Conservation (phyloP, 768 basidiomycete genomes). For the Psilocybe tampanensis region DNA sequence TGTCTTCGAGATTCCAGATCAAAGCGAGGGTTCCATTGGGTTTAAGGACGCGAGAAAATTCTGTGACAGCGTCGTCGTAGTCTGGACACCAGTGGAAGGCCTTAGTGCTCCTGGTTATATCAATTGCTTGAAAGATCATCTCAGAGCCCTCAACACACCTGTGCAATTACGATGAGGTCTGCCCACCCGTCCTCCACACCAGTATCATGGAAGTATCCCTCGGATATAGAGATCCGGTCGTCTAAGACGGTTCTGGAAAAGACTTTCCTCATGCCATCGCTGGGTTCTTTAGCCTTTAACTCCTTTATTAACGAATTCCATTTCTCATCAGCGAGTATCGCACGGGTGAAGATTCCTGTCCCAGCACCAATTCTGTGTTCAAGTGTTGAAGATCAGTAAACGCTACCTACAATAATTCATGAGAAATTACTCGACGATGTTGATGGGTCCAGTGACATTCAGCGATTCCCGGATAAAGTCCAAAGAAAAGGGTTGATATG, state of each 20-base stretch:
- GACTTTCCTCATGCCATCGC: constrained; percentile 78
- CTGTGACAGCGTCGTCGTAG: constrained; percentile 67
- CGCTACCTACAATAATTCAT: neutral
- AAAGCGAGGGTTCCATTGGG: constrained; percentile 70
- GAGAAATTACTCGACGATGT: constrained; percentile 68
- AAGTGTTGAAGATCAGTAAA: constrained; percentile 4
- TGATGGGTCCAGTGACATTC: constrained; percentile 41
- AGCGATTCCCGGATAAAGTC: constrained; percentile 57
- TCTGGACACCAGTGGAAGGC: constrained; percentile 96
- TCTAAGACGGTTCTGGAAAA: constrained; percentile 63
- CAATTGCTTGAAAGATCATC: neutral
- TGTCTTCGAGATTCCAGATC: constrained; percentile 92
- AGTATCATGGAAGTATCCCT: constrained; percentile 74
- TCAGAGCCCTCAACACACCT: constrained; percentile 40
- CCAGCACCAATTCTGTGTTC: constrained; percentile 79
- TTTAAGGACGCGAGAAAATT: constrained; percentile 82
- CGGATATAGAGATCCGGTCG: constrained; percentile 48
- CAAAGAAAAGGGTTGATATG: constrained; percentile 71
- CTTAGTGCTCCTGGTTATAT: constrained; percentile 34
- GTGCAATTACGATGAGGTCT: constrained; percentile 77
- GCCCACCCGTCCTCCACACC: constrained; percentile 69
- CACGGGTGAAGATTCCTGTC: constrained; percentile 88
- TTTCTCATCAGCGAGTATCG: constrained; percentile 65
- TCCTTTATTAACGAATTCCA: constrained; percentile 52
- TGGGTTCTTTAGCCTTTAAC: constrained; percentile 81